Evolutionary conservation across 116 monocot species (phyloP).

Genomic region (Iris pallida): DNA sequence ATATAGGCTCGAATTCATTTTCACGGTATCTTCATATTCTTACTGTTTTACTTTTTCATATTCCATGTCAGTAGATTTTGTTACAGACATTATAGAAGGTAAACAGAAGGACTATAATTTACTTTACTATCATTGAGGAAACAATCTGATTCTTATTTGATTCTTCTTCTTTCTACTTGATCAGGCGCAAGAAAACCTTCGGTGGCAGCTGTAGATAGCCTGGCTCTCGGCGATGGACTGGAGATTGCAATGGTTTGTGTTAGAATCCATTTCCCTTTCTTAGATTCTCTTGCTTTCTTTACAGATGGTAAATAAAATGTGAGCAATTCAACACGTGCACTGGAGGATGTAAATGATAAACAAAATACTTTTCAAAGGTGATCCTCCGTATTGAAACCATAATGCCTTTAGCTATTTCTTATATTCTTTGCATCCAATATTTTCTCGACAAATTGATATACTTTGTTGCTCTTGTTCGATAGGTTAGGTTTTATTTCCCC

Average conservation of each 20-base stretch:
- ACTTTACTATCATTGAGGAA: neutral
- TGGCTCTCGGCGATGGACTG: constrained; percentile 56
- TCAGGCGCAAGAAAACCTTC: constrained; percentile 48
- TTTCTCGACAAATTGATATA: too few relatives aligned
- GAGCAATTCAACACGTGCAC: too few relatives aligned
- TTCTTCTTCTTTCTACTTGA: neutral
- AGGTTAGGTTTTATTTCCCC: too few relatives aligned
- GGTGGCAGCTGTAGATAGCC: constrained; percentile 56
- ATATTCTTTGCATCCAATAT: too few relatives aligned
- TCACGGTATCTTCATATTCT: neutral
- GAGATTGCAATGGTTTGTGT: constrained; percentile 54
- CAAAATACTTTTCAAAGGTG: too few relatives aligned
- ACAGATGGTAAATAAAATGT: too few relatives aligned
- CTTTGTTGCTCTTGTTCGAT: too few relatives aligned
- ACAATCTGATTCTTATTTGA: neutral
- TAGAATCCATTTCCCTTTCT: neutral
- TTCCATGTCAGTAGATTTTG: constrained; percentile 37
- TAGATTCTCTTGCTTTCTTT: too few relatives aligned
- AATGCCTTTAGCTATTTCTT: too few relatives aligned
- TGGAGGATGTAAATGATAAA: too few relatives aligned
- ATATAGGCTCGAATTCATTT: neutral
- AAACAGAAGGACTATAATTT: neutral
- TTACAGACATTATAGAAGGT: constrained; percentile 57
- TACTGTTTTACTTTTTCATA: neutral
- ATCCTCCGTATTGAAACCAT: too few relatives aligned